phyloP scores from a whole-genome alignment of 495 filamentous ascomycete species.

The Penicillium pulvis region DNA sequence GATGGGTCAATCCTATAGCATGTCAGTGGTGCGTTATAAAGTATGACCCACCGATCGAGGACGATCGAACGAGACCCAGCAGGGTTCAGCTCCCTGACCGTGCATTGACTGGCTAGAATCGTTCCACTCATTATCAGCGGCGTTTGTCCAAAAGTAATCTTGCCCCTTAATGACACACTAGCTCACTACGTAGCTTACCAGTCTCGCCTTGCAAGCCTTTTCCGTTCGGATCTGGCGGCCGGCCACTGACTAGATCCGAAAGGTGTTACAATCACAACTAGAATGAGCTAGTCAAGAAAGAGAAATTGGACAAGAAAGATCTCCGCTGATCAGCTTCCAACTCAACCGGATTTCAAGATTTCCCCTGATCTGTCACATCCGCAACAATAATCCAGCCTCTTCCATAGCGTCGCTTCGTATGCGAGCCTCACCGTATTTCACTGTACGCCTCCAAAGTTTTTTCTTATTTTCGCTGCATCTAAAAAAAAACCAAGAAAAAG shows the following conservation, averaged over 20 bases:
- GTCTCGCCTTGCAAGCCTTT: constrained; percentile 5
- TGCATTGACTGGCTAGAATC: constrained; percentile 9
- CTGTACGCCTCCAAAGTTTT: neutral
- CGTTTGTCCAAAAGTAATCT: constrained; percentile 8
- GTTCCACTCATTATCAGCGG: neutral
- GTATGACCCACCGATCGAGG: constrained; percentile 20
- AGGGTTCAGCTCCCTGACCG: constrained; percentile 18
- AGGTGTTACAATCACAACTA: neutral
- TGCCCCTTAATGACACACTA: neutral
- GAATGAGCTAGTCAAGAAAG: neutral
- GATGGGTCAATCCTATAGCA: constrained; percentile 3
- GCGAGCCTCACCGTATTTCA: constrained; percentile 9
- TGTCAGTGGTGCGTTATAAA: constrained; percentile 1
- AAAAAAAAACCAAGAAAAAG: neutral
- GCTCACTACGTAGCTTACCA: too few relatives aligned
- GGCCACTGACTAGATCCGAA: neutral
- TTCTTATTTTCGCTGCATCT: neutral
- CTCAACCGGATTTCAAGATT: constrained; percentile 7
- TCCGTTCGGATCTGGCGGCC: constrained; percentile 11
- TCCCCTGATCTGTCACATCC: constrained; percentile 14
- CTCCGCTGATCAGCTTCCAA: constrained; percentile 9
- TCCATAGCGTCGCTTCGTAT: neutral
- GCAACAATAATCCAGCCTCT: neutral
- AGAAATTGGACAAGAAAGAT: neutral
- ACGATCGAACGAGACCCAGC: constrained; percentile 24